A percentile compares a stretch with the other conserved stretches of the same genome.
Evolutionary conservation across 805 yeast genomes (phyloP).

Genomic region (Ogataea paraovalis): DNA sequence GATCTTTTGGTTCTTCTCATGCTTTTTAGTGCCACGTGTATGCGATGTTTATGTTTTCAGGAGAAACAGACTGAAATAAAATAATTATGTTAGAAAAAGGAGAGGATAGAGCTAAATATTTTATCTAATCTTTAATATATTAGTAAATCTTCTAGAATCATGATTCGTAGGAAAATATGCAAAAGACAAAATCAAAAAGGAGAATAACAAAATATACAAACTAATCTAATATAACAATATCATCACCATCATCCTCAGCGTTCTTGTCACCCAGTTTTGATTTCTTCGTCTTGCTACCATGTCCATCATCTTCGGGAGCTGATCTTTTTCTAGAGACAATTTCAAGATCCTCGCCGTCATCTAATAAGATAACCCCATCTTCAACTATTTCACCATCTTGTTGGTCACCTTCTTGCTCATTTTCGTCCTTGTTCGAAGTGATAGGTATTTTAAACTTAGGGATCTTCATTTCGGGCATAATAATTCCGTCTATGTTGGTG

Average conservation of each 20-base stretch:
- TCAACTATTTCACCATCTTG: slow-evolving; percentile 12
- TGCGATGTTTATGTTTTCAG: too few species aligned
- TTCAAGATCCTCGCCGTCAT: slow-evolving; percentile 7
- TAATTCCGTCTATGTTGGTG: slow-evolving; percentile 9
- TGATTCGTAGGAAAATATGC: background rate
- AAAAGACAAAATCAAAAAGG: slow-evolving; percentile 11
- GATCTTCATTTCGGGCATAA: slow-evolving; percentile 22
- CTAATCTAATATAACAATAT: slow-evolving; percentile 4
- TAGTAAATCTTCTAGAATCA: too few species aligned
- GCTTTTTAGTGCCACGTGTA: too few species aligned
- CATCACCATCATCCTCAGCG: background rate
- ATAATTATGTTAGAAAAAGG: too few species aligned
- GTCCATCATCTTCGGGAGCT: background rate
- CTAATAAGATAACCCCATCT: slow-evolving; percentile 17
- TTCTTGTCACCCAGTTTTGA: slow-evolving; percentile 5
- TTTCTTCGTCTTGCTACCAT: slow-evolving; percentile 1
- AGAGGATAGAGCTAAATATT: too few species aligned
- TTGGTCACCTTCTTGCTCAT: slow-evolving; percentile 20
- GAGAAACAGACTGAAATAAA: too few species aligned
- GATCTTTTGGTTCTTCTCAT: background rate
- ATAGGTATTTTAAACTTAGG: slow-evolving; percentile 15
- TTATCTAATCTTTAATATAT: slow-evolving; percentile 1
- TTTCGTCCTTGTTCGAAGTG: slow-evolving; percentile 17
- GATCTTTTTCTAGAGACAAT: slow-evolving; percentile 4
- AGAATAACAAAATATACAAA: slow-evolving; percentile 1